These are phyloP conservation scores for Cadophora sp. DNA, from an alignment of 2,329 filamentous ascomycete species.

Conservation along the genomic window DNA sequence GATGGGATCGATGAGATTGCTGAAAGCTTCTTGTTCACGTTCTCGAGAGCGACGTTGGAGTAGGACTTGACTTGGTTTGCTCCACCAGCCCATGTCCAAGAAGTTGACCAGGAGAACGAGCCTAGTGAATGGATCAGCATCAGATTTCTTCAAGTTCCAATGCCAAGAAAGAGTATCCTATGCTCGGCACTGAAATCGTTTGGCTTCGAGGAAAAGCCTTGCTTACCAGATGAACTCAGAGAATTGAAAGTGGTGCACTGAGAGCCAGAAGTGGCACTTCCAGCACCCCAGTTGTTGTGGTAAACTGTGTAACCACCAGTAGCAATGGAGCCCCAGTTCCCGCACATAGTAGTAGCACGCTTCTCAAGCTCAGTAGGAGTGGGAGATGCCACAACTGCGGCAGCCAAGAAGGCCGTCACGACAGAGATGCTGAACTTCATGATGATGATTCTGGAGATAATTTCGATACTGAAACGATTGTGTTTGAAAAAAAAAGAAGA, in stretches of 20 bases:
- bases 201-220: background rate
- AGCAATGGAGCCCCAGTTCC: slow-evolving; percentile 24
- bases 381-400: slow-evolving; percentile 21
- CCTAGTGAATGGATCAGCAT: background rate
- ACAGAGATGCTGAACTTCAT: slow-evolving; percentile 28
- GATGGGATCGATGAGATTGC: slow-evolving; percentile 47
- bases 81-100: slow-evolving; percentile 49
- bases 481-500: no score
- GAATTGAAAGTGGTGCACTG: slow-evolving; percentile 54
- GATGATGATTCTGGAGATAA: background rate
- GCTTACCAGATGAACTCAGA: slow-evolving; percentile 37
- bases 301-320: slow-evolving; percentile 46
- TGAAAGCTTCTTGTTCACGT: slow-evolving; percentile 44
- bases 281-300: slow-evolving; percentile 54
- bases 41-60: slow-evolving; percentile 47
- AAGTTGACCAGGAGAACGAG: slow-evolving; percentile 48
- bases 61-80: slow-evolving; percentile 49
- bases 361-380: slow-evolving; percentile 40
- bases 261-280: slow-evolving; percentile 49
- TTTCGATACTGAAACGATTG: slow-evolving; percentile 1
- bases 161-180: no score
- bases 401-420: slow-evolving; percentile 43
- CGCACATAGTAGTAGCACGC: slow-evolving; percentile 41
- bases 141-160: background rate
- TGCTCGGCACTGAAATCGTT: no score